Conservation (phyloP, 495 filamentous ascomycete genomes). For the Penicillium steckii region DNA sequence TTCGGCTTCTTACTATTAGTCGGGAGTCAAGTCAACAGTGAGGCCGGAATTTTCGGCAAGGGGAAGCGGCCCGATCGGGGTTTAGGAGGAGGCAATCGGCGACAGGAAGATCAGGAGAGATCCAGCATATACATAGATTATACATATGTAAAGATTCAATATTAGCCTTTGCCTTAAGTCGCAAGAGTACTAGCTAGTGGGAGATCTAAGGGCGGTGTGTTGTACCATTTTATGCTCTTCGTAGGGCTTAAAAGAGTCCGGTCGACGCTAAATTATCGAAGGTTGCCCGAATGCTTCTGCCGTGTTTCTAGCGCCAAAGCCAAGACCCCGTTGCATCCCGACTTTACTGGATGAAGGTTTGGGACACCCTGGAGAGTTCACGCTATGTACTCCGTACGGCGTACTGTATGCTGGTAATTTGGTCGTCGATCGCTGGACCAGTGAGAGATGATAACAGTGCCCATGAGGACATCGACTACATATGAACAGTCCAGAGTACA, state of each 20-base stretch:
- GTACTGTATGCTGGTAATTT: slow-evolving; percentile 2
- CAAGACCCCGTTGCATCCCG: slow-evolving; percentile 29
- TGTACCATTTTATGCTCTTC: too few species aligned
- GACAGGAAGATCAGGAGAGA: background rate
- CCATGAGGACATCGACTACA: too few species aligned
- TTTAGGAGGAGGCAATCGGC: too few species aligned
- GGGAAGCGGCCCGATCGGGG: too few species aligned
- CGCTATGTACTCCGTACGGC: background rate
- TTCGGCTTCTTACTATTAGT: background rate
- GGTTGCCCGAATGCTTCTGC: slow-evolving; percentile 28
- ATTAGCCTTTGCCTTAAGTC: background rate
- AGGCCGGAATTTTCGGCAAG: background rate
- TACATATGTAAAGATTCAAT: too few species aligned
- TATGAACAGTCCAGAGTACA: too few species aligned
- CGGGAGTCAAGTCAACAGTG: background rate
- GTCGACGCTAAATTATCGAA: slow-evolving; percentile 21
- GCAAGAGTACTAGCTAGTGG: slow-evolving; percentile 8
- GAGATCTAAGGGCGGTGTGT: slow-evolving; percentile 18
- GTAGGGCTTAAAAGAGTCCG: slow-evolving; percentile 9
- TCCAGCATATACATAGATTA: background rate
- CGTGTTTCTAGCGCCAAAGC: slow-evolving; percentile 37
- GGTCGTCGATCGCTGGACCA: background rate
- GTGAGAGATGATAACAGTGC: background rate
- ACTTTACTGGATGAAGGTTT: too few species aligned
- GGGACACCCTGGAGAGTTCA: too few species aligned